These are phyloP conservation scores for Globisporangium parvum DNA, from an alignment of 352 stramenopile genomes.

Conservation along the genomic window DNA sequence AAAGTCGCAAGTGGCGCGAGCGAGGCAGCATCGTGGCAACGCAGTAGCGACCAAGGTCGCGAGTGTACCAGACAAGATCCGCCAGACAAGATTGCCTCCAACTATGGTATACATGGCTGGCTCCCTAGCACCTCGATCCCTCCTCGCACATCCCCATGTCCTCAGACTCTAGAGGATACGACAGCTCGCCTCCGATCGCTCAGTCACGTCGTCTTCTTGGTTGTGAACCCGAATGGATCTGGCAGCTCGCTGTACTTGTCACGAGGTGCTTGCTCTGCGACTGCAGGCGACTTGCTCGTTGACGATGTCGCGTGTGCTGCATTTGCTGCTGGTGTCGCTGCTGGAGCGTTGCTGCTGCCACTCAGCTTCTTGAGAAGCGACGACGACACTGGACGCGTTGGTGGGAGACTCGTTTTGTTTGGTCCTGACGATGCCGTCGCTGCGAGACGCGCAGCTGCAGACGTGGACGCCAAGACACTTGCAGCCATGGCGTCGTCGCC, in stretches of 20 bases:
- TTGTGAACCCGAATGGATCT: conserved; percentile 63
- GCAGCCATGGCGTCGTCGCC: conserved; percentile 39
- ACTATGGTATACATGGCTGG: too few relatives aligned
- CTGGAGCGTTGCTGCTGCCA: background rate
- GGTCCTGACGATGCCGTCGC: background rate
- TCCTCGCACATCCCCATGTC: too few relatives aligned
- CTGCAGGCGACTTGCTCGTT: background rate
- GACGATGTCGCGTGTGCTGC: background rate
- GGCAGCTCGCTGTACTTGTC: conserved; percentile 48
- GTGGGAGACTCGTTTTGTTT: background rate
- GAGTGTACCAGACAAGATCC: too few relatives aligned
- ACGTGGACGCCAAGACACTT: conserved; percentile 8
- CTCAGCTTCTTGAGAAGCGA: conserved; percentile 1
- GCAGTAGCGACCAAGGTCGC: too few relatives aligned
- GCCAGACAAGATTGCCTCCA: too few relatives aligned
- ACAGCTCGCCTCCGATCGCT: too few relatives aligned
- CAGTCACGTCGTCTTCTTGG: conserved; percentile 27
- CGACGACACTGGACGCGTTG: background rate
- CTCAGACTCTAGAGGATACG: too few relatives aligned
- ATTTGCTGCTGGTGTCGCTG: too few relatives aligned
- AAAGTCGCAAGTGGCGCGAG: too few relatives aligned
- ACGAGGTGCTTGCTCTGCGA: conserved; percentile 9
- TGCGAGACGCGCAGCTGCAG: conserved; percentile 1
- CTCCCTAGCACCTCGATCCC: too few relatives aligned
- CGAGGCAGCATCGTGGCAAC: too few relatives aligned